Evolutionary conservation across 2,329 filamentous ascomycete genomes (phyloP), one percentile per base, ranked within the genome.

Genomic region (Cladorrhinum sp.): DNA sequence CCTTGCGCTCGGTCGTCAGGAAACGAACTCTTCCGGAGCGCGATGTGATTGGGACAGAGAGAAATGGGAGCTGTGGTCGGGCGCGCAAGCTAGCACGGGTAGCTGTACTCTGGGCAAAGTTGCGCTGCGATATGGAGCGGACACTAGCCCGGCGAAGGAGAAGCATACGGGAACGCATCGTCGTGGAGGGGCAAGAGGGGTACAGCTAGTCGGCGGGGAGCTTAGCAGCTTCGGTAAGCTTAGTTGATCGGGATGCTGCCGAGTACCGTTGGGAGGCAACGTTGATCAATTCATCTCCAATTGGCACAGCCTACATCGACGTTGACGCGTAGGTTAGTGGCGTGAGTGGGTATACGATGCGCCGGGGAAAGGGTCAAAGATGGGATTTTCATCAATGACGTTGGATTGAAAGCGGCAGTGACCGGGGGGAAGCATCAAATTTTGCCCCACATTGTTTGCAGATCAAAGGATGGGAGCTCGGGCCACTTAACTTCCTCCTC

Each of bases 1-100:
- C 77, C 65, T 85, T 88, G 64, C 86, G 85, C 71, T 92, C 88
- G 0, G 91, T 96, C n/a, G 90, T 92, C 62, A 96, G 83, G 63
- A 90, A 84, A 56, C 93, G 88, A 2, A 84, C 83, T 38, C 88
- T 78, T 49, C 85, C 75, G 66, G 20, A 76, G 58, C 41, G 74
- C 64, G 41, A 54, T 12, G 66, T 59, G 18, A 59, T 63, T 1
- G 77, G 81, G 1, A 78, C 75, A 32, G 75, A 77, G 71, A 81
- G 80, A 70, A 80, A 87, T 57, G 78, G 82, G n/a, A 75, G 75
- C 69, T 76, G 81, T 58, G 73, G 83, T 60, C 75, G 77, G 50
- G 55, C 56, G 22, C 63, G 62, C 3, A 62, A 62, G 60, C 72
- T 66, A 66, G 70, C 68, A 62, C 77, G 32, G 69, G 60, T 73